Percentiles rank a stretch among this genome's conserved stretches.
Evolutionary conservation across 352 stramenopile species (phyloP).

Genomic region (Ophiocytium majus): DNA sequence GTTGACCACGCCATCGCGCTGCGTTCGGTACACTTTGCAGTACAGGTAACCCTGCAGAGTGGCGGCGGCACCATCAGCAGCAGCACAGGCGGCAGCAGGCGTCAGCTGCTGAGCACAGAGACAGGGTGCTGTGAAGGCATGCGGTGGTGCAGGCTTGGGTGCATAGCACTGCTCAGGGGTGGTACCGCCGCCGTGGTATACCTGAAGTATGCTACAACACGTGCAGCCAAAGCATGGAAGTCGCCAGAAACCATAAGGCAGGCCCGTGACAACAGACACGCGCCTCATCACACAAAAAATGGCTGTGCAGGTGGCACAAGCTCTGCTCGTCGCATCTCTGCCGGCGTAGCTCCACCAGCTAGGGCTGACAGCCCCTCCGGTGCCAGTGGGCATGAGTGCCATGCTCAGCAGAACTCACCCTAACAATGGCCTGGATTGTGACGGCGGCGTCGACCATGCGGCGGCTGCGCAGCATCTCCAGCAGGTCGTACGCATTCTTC

Average conservation of each 20-base stretch:
- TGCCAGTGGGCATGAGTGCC: too few species aligned
- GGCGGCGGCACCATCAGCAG: neutral
- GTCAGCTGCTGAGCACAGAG: neutral
- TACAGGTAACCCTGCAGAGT: conserved; percentile 18
- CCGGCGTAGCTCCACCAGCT: too few species aligned
- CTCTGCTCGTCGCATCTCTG: too few species aligned
- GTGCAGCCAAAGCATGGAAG: neutral
- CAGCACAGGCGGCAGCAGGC: neutral
- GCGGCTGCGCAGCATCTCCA: conserved; percentile 52
- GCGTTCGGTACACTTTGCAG: neutral
- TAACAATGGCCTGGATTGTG: conserved; percentile 7
- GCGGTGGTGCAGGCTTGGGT: too few species aligned
- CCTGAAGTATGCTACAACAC: neutral
- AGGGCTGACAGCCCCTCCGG: too few species aligned
- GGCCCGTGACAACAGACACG: neutral
- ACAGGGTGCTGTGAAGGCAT: too few species aligned
- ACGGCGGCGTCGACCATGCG: conserved; percentile 37
- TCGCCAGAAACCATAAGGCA: neutral
- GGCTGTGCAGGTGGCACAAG: neutral
- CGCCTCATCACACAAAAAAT: neutral
- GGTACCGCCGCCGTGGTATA: too few species aligned
- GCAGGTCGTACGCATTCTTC: conserved; percentile 51
- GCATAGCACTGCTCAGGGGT: too few species aligned
- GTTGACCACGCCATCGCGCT: neutral
- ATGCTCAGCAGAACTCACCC: neutral